Conservation (phyloP, 768 basidiomycete genomes). For the Lactarius pseudohatsudake region DNA sequence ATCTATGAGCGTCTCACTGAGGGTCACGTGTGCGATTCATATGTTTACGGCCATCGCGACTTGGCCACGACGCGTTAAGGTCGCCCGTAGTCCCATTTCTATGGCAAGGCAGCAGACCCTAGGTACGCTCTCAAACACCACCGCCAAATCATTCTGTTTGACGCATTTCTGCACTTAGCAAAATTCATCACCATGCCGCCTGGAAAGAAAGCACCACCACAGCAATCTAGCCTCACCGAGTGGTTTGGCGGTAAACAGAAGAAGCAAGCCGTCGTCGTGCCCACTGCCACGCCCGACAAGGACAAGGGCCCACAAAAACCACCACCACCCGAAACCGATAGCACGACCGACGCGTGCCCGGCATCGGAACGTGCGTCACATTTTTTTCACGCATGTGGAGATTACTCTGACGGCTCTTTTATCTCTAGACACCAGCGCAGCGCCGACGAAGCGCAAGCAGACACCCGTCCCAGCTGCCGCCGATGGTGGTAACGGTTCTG, state of each 20-base stretch:
- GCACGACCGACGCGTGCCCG: neutral
- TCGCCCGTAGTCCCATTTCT: conserved; percentile 9
- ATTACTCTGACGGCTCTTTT: neutral
- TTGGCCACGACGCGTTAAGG: conserved; percentile 19
- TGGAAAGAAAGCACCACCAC: conserved; percentile 64
- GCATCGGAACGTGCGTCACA: conserved; percentile 16
- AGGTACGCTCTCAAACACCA: conserved; percentile 39
- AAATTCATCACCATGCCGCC: conserved; percentile 79
- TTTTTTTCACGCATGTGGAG: neutral
- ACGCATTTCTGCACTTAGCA: conserved; percentile 40
- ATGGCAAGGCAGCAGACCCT: conserved; percentile 80
- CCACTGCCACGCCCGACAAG: conserved; percentile 31
- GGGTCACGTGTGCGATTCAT: conserved; percentile 19
- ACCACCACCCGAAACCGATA: neutral
- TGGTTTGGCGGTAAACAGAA: conserved; percentile 62
- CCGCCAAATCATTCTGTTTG: neutral
- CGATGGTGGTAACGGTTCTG: neutral
- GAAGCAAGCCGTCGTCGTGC: conserved; percentile 26
- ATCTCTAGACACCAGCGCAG: neutral
- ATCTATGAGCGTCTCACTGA: neutral
- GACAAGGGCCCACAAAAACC: conserved; percentile 12
- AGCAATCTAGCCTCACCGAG: conserved; percentile 76
- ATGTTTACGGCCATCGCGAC: conserved; percentile 23
- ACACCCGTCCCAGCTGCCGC: neutral
- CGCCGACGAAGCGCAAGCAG: conserved; percentile 22